Percentiles rank a stretch among this genome's conserved stretches.
Conservation (phyloP, 345 rosid species). For the Boechera retrofracta region DNA sequence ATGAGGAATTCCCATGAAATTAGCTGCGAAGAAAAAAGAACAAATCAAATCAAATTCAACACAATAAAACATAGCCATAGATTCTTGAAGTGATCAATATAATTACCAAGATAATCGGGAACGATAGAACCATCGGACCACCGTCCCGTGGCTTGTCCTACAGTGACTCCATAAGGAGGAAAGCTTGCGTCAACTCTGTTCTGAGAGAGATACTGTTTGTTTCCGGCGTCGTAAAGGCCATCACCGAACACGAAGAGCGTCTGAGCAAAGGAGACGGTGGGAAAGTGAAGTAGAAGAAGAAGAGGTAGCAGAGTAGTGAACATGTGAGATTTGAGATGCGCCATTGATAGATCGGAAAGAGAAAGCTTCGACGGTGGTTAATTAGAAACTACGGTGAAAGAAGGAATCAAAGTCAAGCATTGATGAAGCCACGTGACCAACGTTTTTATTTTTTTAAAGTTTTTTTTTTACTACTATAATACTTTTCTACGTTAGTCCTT, state of each 20-base stretch:
- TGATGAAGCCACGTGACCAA: slow-evolving; percentile 29
- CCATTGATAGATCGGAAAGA: slow-evolving; percentile 16
- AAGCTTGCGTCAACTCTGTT: slow-evolving; percentile 38
- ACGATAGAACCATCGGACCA: slow-evolving; percentile 50
- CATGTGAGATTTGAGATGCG: slow-evolving; percentile 16
- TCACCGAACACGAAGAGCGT: slow-evolving; percentile 46
- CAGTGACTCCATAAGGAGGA: slow-evolving; percentile 49
- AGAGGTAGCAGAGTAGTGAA: background rate
- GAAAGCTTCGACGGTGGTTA: background rate
- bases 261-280: slow-evolving; percentile 13
- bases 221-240: slow-evolving; percentile 46
- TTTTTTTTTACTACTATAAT: background rate
- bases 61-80: background rate
- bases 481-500: background rate
- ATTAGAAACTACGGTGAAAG: background rate
- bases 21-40: slow-evolving; percentile 4
- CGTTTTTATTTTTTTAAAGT: slow-evolving; percentile 7
- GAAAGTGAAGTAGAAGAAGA: slow-evolving; percentile 32
- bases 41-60: background rate
- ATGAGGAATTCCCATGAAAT: slow-evolving; percentile 40
- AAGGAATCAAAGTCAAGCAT: background rate
- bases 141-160: slow-evolving; percentile 48
- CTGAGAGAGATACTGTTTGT: slow-evolving; percentile 41
- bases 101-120: slow-evolving; percentile 51
- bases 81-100: background rate